Evolutionary conservation across 768 basidiomycete genomes (phyloP).

Genomic region (Phaffia australis): DNA sequence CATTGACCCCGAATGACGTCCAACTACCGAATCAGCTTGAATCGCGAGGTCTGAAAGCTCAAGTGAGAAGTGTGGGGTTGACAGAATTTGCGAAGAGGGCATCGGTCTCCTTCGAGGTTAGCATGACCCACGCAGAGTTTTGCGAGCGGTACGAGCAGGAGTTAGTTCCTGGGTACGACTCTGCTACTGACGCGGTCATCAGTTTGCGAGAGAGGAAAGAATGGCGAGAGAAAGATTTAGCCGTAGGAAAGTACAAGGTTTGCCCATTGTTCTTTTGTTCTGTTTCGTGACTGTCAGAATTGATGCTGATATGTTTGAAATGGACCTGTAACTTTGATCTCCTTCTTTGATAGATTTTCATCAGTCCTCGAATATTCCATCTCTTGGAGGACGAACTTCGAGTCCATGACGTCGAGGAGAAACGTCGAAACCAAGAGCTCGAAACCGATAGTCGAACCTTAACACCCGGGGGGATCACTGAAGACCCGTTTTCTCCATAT

Average conservation of each 20-base stretch:
- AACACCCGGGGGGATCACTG: conserved; percentile 48
- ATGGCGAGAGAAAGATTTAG: conserved; percentile 61
- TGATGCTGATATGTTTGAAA: not conserved
- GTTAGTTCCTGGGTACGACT: conserved; percentile 34
- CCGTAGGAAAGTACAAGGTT: conserved; percentile 75
- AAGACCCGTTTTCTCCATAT: conserved; percentile 73
- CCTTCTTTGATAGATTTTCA: conserved; percentile 55
- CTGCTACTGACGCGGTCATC: conserved; percentile 22
- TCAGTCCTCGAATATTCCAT: conserved; percentile 77
- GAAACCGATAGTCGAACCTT: conserved; percentile 50
- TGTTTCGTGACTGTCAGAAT: not conserved
- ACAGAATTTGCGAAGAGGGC: conserved; percentile 62
- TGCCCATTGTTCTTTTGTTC: conserved; percentile 27
- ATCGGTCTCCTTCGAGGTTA: conserved; percentile 63
- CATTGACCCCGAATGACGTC: conserved; percentile 87
- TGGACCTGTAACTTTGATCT: conserved; percentile 6
- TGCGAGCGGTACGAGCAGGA: conserved; percentile 67
- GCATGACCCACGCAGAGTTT: conserved; percentile 77
- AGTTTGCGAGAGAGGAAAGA: conserved; percentile 36
- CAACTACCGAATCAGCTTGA: conserved; percentile 91
- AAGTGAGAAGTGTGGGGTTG: conserved; percentile 71
- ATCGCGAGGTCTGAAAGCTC: conserved; percentile 79
- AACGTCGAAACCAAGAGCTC: conserved; percentile 67
- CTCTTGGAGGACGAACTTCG: conserved; percentile 77
- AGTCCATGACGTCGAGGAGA: conserved; percentile 71